Percentiles rank a stretch among this genome's conserved stretches.
phyloP scores from a whole-genome alignment of 2,329 filamentous ascomycete species.

The Taxawa tesnikishii region DNA sequence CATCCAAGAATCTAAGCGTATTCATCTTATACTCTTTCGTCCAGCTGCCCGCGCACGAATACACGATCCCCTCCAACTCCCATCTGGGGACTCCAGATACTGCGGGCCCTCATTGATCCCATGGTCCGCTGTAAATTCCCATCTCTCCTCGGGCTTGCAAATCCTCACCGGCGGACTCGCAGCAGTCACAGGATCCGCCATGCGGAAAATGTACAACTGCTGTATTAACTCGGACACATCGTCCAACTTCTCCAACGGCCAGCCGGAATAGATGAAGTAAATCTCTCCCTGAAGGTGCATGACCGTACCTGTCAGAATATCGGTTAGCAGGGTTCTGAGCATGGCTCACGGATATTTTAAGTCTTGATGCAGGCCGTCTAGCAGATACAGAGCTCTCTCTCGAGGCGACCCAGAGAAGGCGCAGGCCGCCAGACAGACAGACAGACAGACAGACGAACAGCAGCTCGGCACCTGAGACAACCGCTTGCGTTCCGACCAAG shows the following conservation, averaged over 20 bases:
- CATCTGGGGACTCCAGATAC: slow-evolving; percentile 21
- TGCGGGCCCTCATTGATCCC: slow-evolving; percentile 36
- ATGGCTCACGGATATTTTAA: too few relatives aligned
- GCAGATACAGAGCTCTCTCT: too few relatives aligned
- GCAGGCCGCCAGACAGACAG: too few relatives aligned
- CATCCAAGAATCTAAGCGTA: slow-evolving; percentile 27
- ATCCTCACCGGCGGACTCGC: slow-evolving; percentile 25
- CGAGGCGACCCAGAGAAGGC: too few relatives aligned
- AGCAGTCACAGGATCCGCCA: slow-evolving; percentile 23
- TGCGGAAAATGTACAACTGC: slow-evolving; percentile 30
- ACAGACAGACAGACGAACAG: too few relatives aligned
- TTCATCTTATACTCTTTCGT: slow-evolving; percentile 37
- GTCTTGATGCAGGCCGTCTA: too few relatives aligned
- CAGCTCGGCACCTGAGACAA: too few relatives aligned
- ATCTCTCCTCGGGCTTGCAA: slow-evolving; percentile 25
- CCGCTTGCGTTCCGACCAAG: too few relatives aligned
- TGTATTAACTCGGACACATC: slow-evolving; percentile 24
- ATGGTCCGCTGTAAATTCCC: slow-evolving; percentile 25
- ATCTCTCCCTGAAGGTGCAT: slow-evolving; percentile 23
- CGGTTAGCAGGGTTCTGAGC: too few relatives aligned
- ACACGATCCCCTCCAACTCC: slow-evolving; percentile 31
- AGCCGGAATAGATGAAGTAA: slow-evolving; percentile 35
- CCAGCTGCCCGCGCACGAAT: slow-evolving; percentile 33
- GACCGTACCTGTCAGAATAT: too few relatives aligned
- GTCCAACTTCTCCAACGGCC: slow-evolving; percentile 24